Evolutionary conservation across 257 asterid species (phyloP).

Genomic region (Scutellaria minor): DNA sequence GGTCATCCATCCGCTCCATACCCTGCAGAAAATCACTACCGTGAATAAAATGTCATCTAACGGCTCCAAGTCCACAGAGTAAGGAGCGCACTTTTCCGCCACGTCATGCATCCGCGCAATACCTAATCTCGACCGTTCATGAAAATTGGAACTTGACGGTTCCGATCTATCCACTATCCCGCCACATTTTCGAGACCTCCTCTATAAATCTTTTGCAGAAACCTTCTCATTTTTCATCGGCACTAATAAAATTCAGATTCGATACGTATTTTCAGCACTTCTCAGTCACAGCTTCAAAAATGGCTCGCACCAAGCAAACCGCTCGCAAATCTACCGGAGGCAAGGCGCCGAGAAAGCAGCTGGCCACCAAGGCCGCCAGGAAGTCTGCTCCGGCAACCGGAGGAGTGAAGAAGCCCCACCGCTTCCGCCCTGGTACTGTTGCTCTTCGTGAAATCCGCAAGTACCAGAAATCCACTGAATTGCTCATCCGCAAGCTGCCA

Average conservation of each 20-base stretch:
- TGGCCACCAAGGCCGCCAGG: conserved; percentile 54
- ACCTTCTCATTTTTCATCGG: background rate
- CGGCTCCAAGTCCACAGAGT: background rate
- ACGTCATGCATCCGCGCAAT: conserved; percentile 37
- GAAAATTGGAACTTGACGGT: conserved; percentile 2
- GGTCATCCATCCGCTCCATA: conserved; percentile 28
- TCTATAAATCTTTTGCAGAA: conserved; percentile 18
- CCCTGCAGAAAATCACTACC: background rate
- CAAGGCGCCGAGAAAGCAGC: conserved; percentile 53
- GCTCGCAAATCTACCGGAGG: conserved; percentile 56
- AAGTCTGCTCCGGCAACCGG: conserved; percentile 59
- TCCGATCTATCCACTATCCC: conserved; percentile 36
- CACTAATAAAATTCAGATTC: background rate
- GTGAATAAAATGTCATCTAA: conserved; percentile 28
- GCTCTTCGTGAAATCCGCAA: conserved; percentile 52
- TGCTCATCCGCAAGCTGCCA: conserved; percentile 49
- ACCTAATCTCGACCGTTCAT: conserved; percentile 10
- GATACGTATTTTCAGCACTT: background rate
- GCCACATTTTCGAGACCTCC: conserved; percentile 33
- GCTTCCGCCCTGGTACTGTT: conserved; percentile 52
- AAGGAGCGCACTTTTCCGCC: background rate
- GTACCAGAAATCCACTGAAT: conserved; percentile 48
- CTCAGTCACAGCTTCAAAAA: background rate
- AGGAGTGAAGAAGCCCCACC: conserved; percentile 57
- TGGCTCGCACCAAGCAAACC: conserved; percentile 53